Evolutionary conservation across 2,329 filamentous ascomycete genomes (phyloP).

Genomic region (Pseudonectria foliicola): DNA sequence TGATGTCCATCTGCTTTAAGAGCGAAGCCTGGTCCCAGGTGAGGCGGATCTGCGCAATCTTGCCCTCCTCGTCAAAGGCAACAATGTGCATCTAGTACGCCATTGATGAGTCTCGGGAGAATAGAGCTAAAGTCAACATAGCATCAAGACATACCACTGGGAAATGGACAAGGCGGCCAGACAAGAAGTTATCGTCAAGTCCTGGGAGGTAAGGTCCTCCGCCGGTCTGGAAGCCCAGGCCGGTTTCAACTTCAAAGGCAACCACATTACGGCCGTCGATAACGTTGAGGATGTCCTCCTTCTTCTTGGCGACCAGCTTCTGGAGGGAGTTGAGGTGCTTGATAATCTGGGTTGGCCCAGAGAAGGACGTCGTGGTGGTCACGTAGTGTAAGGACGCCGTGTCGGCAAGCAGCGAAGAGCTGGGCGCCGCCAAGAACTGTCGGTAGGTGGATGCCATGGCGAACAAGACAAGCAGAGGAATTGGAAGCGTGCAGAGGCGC

Average conservation of each 20-base stretch:
- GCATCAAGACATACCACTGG: slow-evolving; percentile 59
- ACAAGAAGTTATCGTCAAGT: slow-evolving; percentile 89
- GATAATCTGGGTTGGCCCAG: slow-evolving; percentile 66
- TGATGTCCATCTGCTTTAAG: slow-evolving; percentile 88
- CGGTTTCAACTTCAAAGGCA: slow-evolving; percentile 79
- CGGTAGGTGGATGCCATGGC: slow-evolving; percentile 52
- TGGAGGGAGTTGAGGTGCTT: slow-evolving; percentile 69
- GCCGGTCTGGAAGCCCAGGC: slow-evolving; percentile 70
- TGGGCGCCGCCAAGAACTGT: slow-evolving; percentile 64
- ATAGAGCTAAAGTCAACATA: neutral
- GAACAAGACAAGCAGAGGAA: slow-evolving; percentile 10
- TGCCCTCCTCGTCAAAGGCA: slow-evolving; percentile 65
- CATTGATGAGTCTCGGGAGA: slow-evolving; percentile 6
- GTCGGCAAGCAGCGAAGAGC: slow-evolving; percentile 53
- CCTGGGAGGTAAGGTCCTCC: slow-evolving; percentile 83
- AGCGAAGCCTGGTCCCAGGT: slow-evolving; percentile 94
- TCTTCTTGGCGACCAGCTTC: slow-evolving; percentile 74
- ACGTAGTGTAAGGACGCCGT: slow-evolving; percentile 78
- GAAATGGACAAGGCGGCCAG: slow-evolving; percentile 71
- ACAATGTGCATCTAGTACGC: slow-evolving; percentile 72
- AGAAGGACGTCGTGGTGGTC: slow-evolving; percentile 72
- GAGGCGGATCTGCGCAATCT: slow-evolving; percentile 80
- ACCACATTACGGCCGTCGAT: slow-evolving; percentile 66
- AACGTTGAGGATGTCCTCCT: slow-evolving; percentile 65
- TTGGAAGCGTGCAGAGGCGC: slow-evolving; percentile 4